Evolutionary conservation across 345 rosid species (phyloP).

Genomic region (Kernera saxatilis): DNA sequence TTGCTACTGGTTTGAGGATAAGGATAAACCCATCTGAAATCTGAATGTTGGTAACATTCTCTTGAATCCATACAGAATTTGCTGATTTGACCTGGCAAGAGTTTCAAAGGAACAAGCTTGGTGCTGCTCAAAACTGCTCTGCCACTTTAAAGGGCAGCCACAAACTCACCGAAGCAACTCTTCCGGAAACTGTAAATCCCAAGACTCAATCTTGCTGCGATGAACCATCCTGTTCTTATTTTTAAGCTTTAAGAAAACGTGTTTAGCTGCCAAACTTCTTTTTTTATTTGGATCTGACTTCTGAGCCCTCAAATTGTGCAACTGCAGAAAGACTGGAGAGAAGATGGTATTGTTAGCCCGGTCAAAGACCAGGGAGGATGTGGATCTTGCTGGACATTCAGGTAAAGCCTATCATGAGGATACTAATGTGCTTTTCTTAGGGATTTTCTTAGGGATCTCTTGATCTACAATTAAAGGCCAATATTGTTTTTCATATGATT

Average conservation of each 20-base stretch:
- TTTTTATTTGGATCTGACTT: background rate
- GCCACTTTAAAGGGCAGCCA: conserved; percentile 79
- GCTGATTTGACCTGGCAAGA: conserved; percentile 96
- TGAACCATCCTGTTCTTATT: background rate
- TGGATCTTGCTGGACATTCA: conserved; percentile 99
- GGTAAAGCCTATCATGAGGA: conserved; percentile 36
- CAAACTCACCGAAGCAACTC: conserved; percentile 53
- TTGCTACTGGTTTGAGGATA: background rate
- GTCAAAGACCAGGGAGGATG: conserved; percentile 90
- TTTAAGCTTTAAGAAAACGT: background rate
- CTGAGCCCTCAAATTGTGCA: background rate
- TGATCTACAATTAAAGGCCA: background rate
- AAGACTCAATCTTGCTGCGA: background rate
- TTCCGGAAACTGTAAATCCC: conserved; percentile 51
- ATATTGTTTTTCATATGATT: background rate
- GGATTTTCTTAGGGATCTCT: background rate
- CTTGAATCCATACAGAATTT: conserved; percentile 47
- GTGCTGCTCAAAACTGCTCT: conserved; percentile 98
- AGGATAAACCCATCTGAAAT: background rate
- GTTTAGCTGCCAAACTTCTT: background rate
- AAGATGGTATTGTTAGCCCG: conserved; percentile 74
- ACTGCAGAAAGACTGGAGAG: conserved; percentile 92
- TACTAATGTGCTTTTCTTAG: background rate
- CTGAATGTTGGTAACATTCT: background rate
- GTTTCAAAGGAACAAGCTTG: conserved; percentile 71